phyloP scores from a whole-genome alignment of 495 filamentous ascomycete genomes.

The Pyronema domesticum region DNA sequence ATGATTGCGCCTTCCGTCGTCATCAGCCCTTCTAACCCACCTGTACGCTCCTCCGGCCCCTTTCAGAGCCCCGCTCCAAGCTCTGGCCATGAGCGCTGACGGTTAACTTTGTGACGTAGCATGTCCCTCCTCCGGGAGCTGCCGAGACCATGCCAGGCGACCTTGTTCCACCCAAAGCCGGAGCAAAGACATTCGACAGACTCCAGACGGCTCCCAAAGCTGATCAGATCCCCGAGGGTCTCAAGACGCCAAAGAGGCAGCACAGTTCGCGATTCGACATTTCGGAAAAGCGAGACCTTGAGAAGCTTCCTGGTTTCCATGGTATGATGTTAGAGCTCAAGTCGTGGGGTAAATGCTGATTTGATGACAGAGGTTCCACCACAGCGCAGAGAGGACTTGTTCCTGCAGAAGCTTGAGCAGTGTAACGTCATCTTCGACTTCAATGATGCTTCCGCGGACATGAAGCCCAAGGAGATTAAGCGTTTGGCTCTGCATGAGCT shows the following conservation, averaged over 20 bases:
- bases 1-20: constrained; percentile 69
- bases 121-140: constrained; percentile 80
- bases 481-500: constrained; percentile 89
- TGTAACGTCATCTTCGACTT: constrained; percentile 99
- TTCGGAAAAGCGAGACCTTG: constrained; percentile 85
- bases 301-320: constrained; percentile 97
- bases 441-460: constrained; percentile 93
- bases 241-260: constrained; percentile 85
- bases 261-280: constrained; percentile 97
- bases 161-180: constrained; percentile 76
- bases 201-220: constrained; percentile 76
- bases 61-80: background rate
- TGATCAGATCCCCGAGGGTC: constrained; percentile 73
- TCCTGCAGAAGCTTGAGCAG: constrained; percentile 99
- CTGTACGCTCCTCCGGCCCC: constrained; percentile 42
- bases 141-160: constrained; percentile 97
- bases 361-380: constrained; percentile 60
- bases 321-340: constrained; percentile 10
- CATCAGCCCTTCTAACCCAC: constrained; percentile 74
- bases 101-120: constrained; percentile 33
- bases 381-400: constrained; percentile 85
- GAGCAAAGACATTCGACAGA: constrained; percentile 78
- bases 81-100: background rate
- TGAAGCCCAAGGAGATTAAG: constrained; percentile 99
- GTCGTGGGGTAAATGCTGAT: background rate